phyloP scores from a whole-genome alignment of 169 alveolate species.

The Plasmodium cynomolgi region DNA sequence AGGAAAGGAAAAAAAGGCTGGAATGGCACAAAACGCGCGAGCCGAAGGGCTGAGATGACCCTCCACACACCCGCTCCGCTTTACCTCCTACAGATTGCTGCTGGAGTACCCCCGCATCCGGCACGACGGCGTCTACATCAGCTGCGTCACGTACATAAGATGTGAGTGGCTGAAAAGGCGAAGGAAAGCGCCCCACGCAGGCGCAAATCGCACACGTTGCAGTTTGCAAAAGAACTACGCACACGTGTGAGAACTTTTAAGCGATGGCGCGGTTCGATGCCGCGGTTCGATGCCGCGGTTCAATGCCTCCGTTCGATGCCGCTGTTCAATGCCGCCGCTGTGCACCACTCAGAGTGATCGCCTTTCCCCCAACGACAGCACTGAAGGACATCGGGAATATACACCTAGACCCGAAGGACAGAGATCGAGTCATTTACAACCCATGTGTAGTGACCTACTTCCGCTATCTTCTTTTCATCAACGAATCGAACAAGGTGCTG shows the following conservation, averaged over 20 bases:
- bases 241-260: not conserved
- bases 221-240: not conserved
- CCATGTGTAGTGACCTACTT: conserved; percentile 65
- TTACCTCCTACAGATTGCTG: conserved; percentile 15
- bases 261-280: not conserved
- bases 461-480: conserved; percentile 43
- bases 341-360: not conserved
- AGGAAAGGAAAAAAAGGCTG: not conserved
- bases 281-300: too few species aligned
- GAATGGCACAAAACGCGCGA: not conserved
- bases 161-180: conserved; percentile 9
- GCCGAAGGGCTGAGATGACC: not conserved
- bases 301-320: too few species aligned
- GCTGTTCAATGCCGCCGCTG: not conserved
- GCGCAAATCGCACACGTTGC: not conserved
- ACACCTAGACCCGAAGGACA: conserved; percentile 68
- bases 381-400: conserved; percentile 63
- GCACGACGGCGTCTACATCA: conserved; percentile 59
- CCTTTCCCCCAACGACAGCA: not conserved
- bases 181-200: not conserved
- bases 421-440: conserved; percentile 54
- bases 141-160: conserved; percentile 62
- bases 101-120: conserved; percentile 64
- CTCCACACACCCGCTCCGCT: not conserved
- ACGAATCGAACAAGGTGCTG: conserved; percentile 51